These are phyloP conservation scores for Chenopodium suecicum DNA, from an alignment of 148 eudicot species.

Conservation along the genomic window DNA sequence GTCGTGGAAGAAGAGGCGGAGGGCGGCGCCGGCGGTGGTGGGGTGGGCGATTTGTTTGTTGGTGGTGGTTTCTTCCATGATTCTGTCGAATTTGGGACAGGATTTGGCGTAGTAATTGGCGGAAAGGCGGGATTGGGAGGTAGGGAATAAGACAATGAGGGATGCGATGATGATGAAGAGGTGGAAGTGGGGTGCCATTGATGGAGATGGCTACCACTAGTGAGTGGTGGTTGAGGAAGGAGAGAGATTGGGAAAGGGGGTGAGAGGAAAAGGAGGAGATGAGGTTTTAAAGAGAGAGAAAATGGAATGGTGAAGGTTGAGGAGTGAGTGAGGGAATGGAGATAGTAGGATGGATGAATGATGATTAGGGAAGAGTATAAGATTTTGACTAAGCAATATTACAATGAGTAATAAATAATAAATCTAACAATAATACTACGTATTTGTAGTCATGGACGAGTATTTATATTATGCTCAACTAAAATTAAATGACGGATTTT, in stretches of 20 bases:
- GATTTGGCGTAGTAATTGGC: slow-evolving; percentile 34
- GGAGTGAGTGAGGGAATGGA: neutral
- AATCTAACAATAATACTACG: too few species aligned
- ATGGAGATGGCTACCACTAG: neutral
- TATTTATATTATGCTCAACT: too few species aligned
- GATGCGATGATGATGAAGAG: slow-evolving; percentile 2
- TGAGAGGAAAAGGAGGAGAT: neutral
- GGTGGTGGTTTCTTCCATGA: slow-evolving; percentile 46
- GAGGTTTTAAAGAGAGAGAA: neutral
- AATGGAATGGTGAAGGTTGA: neutral
- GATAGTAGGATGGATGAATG: neutral
- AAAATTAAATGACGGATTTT: too few species aligned
- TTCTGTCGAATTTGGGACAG: slow-evolving; percentile 41
- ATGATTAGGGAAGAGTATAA: neutral
- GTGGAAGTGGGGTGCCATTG: neutral
- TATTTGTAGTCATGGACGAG: too few species aligned
- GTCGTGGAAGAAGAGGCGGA: slow-evolving; percentile 57
- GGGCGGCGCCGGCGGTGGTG: slow-evolving; percentile 52
- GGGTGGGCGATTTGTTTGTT: slow-evolving; percentile 47
- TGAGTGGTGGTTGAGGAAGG: neutral
- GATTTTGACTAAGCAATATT: too few species aligned
- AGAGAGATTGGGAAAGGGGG: neutral
- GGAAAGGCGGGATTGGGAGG: slow-evolving; percentile 32
- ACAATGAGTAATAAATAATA: too few species aligned
- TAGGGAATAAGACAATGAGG: slow-evolving; percentile 1